Conservation (phyloP, 257 asterid genomes). For the Ilex aquifolium region DNA sequence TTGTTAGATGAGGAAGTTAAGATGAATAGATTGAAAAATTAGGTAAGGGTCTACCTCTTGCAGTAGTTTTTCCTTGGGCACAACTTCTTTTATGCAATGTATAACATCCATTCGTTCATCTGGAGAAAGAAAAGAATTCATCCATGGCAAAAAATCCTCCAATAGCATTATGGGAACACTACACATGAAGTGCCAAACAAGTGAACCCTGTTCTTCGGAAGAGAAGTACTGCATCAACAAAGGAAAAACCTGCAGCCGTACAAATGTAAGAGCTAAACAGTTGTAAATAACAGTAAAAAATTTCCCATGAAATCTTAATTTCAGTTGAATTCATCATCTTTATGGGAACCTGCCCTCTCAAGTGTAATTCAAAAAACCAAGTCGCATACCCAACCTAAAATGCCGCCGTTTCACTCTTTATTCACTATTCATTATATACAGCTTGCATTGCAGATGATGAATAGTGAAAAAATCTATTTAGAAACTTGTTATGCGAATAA, state of each 20-base stretch:
- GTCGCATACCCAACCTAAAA: too few relatives aligned
- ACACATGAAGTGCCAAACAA: slow-evolving; percentile 81
- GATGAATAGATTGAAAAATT: slow-evolving; percentile 12
- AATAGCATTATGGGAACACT: slow-evolving; percentile 61
- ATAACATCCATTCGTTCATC: slow-evolving; percentile 47
- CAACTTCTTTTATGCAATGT: slow-evolving; percentile 45
- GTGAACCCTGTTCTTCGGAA: slow-evolving; percentile 61
- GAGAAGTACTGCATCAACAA: slow-evolving; percentile 49
- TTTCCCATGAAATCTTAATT: too few relatives aligned
- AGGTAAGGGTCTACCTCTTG: slow-evolving; percentile 54
- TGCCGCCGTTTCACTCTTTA: too few relatives aligned
- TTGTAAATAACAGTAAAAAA: too few relatives aligned
- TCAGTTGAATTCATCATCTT: too few relatives aligned
- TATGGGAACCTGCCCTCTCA: too few relatives aligned
- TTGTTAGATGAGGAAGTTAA: slow-evolving; percentile 24
- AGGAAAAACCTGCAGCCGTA: slow-evolving; percentile 65
- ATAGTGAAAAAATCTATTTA: too few relatives aligned
- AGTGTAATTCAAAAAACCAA: too few relatives aligned
- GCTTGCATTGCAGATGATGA: too few relatives aligned
- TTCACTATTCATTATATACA: too few relatives aligned
- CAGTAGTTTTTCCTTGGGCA: slow-evolving; percentile 60
- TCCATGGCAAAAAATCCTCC: slow-evolving; percentile 78
- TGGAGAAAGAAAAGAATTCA: slow-evolving; percentile 43
- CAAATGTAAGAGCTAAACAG: not conserved
- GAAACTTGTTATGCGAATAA: too few relatives aligned